A percentile compares a stretch with the other conserved stretches of the same genome.
These are phyloP conservation scores for Fusarium devonianum DNA, from an alignment of 2,329 filamentous ascomycete genomes.

Conservation along the genomic window DNA sequence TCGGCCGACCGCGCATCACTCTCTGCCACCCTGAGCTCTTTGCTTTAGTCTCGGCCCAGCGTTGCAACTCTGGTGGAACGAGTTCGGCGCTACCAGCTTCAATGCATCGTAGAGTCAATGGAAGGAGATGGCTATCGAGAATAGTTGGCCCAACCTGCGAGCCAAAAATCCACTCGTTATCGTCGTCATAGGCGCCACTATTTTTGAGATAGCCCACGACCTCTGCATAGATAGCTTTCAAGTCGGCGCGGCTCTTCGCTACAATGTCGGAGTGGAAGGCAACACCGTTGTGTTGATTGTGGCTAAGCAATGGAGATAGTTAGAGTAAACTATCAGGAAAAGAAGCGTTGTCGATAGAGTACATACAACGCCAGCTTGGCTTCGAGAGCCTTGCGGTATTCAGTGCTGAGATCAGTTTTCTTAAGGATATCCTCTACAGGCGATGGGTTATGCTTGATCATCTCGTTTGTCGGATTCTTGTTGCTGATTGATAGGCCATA, in stretches of 20 bases:
- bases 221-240: conserved; percentile 4
- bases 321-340: no score
- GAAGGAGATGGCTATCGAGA: conserved; percentile 23
- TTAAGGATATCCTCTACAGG: conserved; percentile 13
- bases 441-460: conserved; percentile 12
- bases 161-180: conserved; percentile 18
- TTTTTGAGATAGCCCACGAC: conserved; percentile 8
- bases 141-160: conserved; percentile 13
- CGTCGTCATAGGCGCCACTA: conserved; percentile 1
- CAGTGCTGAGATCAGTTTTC: conserved; percentile 5
- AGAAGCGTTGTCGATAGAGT: no score
- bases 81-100: conserved; percentile 15
- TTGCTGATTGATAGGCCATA: conserved; percentile 19
- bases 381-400: conserved; percentile 12
- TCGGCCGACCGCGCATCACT: conserved; percentile 21
- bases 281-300: conserved; percentile 11
- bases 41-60: conserved; percentile 11
- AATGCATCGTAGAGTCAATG: conserved; percentile 15
- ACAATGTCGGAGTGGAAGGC: conserved; percentile 15
- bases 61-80: conserved; percentile 15
- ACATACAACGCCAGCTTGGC: conserved; percentile 14
- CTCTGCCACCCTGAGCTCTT: conserved; percentile 14
- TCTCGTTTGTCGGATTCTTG: conserved; percentile 12
- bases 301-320: neutral
- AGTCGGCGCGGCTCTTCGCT: conserved; percentile 9